Evolutionary conservation across 2,329 filamentous ascomycete genomes (phyloP).

Genomic region (Penicillium sp.): DNA sequence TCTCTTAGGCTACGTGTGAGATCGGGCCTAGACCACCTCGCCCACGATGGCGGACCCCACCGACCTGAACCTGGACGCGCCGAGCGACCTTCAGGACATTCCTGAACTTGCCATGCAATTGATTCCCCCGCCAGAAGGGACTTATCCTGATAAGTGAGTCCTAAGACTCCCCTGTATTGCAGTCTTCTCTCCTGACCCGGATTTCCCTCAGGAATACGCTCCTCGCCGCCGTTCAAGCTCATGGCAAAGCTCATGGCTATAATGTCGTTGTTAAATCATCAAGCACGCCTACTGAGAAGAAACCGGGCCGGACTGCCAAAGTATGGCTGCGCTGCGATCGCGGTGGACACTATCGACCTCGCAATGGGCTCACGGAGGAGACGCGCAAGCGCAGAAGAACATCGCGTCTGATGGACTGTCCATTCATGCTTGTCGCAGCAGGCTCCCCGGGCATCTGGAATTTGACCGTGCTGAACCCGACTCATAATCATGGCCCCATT

Average conservation of each 20-base stretch:
- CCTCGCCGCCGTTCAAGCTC: constrained; percentile 39
- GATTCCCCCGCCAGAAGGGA: constrained; percentile 42
- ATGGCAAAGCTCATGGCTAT: constrained; percentile 43
- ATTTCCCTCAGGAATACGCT: constrained; percentile 30
- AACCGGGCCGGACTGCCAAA: constrained; percentile 43
- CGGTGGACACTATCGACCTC: constrained; percentile 43
- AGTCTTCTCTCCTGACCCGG: constrained; percentile 3
- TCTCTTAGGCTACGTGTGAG: constrained; percentile 10
- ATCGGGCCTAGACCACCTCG: constrained; percentile 15
- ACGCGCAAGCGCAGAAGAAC: constrained; percentile 43
- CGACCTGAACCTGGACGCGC: constrained; percentile 44
- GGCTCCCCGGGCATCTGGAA: constrained; percentile 44
- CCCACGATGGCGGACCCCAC: constrained; percentile 40
- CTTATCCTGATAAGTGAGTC: constrained; percentile 42
- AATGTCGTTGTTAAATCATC: constrained; percentile 47
- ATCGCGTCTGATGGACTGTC: constrained; percentile 44
- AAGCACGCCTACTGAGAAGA: constrained; percentile 44
- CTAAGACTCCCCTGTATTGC: neutral
- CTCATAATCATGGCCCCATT: constrained; percentile 43
- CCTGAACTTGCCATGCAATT: constrained; percentile 42
- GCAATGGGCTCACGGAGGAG: constrained; percentile 45
- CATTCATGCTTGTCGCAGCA: constrained; percentile 44
- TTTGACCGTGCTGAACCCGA: constrained; percentile 40
- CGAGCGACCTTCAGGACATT: constrained; percentile 45
- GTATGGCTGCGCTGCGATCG: constrained; percentile 45